These are phyloP conservation scores for Petrea volubilis DNA, from an alignment of 257 asterid genomes.

Conservation along the genomic window DNA sequence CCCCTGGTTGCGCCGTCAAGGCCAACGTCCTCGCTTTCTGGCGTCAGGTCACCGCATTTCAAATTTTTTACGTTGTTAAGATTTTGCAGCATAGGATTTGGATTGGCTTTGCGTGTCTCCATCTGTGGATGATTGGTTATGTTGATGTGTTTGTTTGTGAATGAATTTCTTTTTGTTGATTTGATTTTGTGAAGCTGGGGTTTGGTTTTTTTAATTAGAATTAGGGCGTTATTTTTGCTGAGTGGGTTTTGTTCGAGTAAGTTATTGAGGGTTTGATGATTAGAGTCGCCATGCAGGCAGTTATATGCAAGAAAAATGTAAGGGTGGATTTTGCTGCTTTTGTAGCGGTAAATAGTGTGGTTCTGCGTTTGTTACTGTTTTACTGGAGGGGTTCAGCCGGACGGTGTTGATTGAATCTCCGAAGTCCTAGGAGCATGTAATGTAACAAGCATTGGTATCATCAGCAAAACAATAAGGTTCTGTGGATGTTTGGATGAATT, in stretches of 20 bases:
- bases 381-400: background rate
- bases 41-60: constrained; percentile 68
- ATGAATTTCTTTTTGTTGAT: background rate
- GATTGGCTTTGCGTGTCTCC: background rate
- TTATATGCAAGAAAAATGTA: background rate
- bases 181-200: background rate
- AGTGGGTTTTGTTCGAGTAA: background rate
- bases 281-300: background rate
- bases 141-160: background rate
- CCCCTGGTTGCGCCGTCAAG: constrained; percentile 88
- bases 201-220: background rate
- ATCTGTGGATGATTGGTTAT: background rate
- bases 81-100: background rate
- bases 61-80: background rate
- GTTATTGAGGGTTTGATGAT: background rate
- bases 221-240: background rate
- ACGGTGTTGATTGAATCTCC: background rate
- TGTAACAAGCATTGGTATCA: background rate
- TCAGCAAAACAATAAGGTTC: background rate
- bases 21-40: constrained; percentile 84
- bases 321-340: background rate
- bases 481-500: background rate
- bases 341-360: background rate
- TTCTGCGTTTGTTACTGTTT: background rate
- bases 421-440: background rate